Conservation (phyloP, 2,329 filamentous ascomycete genomes). For the Stylonectria norvegica region DNA sequence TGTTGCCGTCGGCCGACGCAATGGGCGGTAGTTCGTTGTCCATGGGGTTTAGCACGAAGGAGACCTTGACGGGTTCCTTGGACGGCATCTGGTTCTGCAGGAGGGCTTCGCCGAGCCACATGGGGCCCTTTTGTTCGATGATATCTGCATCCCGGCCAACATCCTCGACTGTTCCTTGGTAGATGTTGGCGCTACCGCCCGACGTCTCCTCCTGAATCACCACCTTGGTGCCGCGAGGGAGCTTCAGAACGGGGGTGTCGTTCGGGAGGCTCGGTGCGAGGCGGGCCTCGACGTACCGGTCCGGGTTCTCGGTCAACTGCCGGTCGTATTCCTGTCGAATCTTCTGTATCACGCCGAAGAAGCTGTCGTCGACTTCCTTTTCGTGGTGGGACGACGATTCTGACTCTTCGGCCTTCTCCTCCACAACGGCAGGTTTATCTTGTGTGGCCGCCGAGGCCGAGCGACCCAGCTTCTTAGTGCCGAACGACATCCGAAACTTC, state of each 20-base stretch:
- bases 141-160: constrained; percentile 74
- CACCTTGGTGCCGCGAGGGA: constrained; percentile 63
- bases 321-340: constrained; percentile 72
- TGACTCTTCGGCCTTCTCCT: constrained; percentile 72
- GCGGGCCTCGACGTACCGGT: constrained; percentile 55
- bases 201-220: constrained; percentile 67
- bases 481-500: constrained; percentile 81
- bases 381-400: constrained; percentile 63
- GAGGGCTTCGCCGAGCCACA: constrained; percentile 89
- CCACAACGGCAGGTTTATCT: constrained; percentile 68
- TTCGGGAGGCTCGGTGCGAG: constrained; percentile 67
- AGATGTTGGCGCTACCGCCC: constrained; percentile 76
- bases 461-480: constrained; percentile 78
- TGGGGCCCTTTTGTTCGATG: constrained; percentile 81
- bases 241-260: constrained; percentile 74
- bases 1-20: constrained; percentile 73
- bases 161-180: constrained; percentile 79
- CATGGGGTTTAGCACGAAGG: constrained; percentile 82
- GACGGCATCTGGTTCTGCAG: constrained; percentile 75
- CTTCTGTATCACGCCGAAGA: constrained; percentile 68
- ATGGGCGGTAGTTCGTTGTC: constrained; percentile 68
- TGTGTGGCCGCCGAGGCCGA: constrained; percentile 57
- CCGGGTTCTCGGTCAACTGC: constrained; percentile 54
- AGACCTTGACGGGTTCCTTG: constrained; percentile 96
- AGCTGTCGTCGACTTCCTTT: constrained; percentile 71